phyloP scores from a whole-genome alignment of 106 monocot species.

The Ottelia alismoides region DNA sequence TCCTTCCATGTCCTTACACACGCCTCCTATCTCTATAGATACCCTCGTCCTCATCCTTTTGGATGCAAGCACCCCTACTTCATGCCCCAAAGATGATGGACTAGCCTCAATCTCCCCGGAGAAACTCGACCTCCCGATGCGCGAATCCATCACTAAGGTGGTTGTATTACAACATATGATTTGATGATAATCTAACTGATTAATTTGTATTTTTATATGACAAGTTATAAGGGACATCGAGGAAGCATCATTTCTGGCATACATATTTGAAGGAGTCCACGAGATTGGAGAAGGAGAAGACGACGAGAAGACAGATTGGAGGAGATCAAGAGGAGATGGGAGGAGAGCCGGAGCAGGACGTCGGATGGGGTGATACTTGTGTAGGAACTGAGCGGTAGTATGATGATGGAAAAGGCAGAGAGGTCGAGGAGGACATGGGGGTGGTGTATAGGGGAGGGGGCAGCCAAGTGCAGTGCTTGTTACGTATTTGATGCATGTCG shows the following conservation, averaged over 20 bases:
- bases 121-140: slow-evolving; percentile 54
- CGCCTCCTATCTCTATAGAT: too few species aligned
- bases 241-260: slow-evolving; percentile 50
- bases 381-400: slow-evolving; percentile 20
- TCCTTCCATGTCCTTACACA: too few species aligned
- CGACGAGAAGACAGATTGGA: slow-evolving; percentile 36
- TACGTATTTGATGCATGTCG: slow-evolving; percentile 64
- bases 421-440: slow-evolving; percentile 34
- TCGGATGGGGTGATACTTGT: slow-evolving; percentile 70
- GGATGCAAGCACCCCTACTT: too few species aligned
- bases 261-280: slow-evolving; percentile 26
- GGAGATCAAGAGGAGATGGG: slow-evolving; percentile 34
- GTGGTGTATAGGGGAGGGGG: slow-evolving; percentile 53
- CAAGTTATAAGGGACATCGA: slow-evolving; percentile 65
- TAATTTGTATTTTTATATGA: too few species aligned
- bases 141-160: slow-evolving; percentile 48
- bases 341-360: neutral
- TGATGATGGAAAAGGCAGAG: neutral
- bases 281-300: slow-evolving; percentile 29
- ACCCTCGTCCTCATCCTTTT: too few species aligned
- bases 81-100: too few species aligned
- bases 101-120: slow-evolving; percentile 15
- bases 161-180: too few species aligned
- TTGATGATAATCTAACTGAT: too few species aligned
- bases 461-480: slow-evolving; percentile 39